phyloP scores from a whole-genome alignment of 805 yeast genomes.

The Suhomyces pyralidae region DNA sequence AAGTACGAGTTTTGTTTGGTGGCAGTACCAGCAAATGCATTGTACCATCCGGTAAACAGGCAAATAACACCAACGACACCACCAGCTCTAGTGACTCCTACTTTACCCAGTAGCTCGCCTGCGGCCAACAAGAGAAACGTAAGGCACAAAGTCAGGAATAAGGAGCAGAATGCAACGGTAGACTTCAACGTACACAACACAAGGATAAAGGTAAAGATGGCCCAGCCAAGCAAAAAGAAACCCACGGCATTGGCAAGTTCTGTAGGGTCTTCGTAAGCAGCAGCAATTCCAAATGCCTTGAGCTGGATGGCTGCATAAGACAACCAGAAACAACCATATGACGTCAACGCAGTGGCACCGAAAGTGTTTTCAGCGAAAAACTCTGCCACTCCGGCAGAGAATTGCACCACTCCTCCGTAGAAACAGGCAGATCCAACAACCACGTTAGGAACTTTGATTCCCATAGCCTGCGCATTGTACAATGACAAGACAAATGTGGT shows the following conservation, averaged over 20 bases:
- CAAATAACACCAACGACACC: constrained; percentile 43
- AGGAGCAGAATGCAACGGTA: constrained; percentile 32
- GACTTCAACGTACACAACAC: constrained; percentile 36
- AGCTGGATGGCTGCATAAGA: constrained; percentile 58
- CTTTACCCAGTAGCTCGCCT: constrained; percentile 29
- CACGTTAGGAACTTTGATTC: constrained; percentile 55
- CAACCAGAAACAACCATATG: constrained; percentile 71
- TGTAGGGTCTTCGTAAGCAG: constrained; percentile 45
- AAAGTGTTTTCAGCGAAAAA: constrained; percentile 69
- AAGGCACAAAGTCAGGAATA: constrained; percentile 29
- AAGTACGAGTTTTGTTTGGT: constrained; percentile 34
- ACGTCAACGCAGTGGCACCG: constrained; percentile 61
- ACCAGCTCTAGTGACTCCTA: constrained; percentile 33
- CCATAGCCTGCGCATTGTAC: constrained; percentile 63
- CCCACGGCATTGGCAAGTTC: constrained; percentile 32
- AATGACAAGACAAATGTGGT: constrained; percentile 64
- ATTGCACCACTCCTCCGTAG: constrained; percentile 71
- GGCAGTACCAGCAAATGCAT: constrained; percentile 41
- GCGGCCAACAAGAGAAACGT: constrained; percentile 37
- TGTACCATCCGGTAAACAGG: constrained; percentile 38
- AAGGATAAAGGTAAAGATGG: constrained; percentile 38
- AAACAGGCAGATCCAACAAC: constrained; percentile 64
- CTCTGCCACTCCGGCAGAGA: constrained; percentile 72
- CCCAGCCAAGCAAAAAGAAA: constrained; percentile 40
- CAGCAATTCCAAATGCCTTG: constrained; percentile 56